phyloP scores from a whole-genome alignment of 2,329 filamentous ascomycete species.

The Xylariales sp. region DNA sequence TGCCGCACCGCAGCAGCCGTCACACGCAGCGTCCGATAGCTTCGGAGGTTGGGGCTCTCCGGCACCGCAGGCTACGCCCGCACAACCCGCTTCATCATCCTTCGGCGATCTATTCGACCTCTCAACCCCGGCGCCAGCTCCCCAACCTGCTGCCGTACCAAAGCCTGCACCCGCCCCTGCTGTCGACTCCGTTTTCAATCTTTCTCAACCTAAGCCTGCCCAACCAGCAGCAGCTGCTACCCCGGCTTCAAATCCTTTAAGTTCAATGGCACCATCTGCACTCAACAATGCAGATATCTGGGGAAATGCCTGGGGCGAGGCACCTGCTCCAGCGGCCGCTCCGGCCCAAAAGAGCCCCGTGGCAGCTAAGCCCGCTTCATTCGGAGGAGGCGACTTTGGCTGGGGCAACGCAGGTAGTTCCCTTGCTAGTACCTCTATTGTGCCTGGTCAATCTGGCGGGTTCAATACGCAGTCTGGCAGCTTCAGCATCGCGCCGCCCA shows the following conservation, averaged over 20 bases:
- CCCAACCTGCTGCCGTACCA: constrained; percentile 41
- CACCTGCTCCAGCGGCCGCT: constrained; percentile 36
- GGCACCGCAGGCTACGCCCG: constrained; percentile 34
- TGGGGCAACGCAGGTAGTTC: constrained; percentile 47
- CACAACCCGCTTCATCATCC: constrained; percentile 47
- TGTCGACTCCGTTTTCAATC: constrained; percentile 74
- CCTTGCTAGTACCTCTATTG: constrained; percentile 56
- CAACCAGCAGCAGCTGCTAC: no score
- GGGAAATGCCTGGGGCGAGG: constrained; percentile 83
- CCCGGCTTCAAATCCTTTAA: constrained; percentile 24
- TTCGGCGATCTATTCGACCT: constrained; percentile 83
- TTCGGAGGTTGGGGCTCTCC: constrained; percentile 59
- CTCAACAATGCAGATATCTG: constrained; percentile 66
- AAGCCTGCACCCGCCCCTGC: constrained; percentile 34
- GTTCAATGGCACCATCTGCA: constrained; percentile 30
- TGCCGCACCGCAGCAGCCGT: constrained; percentile 42
- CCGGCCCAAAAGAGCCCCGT: constrained; percentile 60
- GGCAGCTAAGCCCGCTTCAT: constrained; percentile 26
- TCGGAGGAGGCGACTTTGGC: constrained; percentile 56
- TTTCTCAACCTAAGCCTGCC: constrained; percentile 49
- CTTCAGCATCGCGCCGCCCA: constrained; percentile 38
- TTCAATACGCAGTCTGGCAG: constrained; percentile 40
- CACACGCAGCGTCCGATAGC: constrained; percentile 46
- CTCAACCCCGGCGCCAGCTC: constrained; percentile 38
- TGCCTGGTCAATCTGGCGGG: constrained; percentile 59